Base-by-base conservation (phyloP, 805 yeast species). In the Ogataea paraovalis region DNA sequence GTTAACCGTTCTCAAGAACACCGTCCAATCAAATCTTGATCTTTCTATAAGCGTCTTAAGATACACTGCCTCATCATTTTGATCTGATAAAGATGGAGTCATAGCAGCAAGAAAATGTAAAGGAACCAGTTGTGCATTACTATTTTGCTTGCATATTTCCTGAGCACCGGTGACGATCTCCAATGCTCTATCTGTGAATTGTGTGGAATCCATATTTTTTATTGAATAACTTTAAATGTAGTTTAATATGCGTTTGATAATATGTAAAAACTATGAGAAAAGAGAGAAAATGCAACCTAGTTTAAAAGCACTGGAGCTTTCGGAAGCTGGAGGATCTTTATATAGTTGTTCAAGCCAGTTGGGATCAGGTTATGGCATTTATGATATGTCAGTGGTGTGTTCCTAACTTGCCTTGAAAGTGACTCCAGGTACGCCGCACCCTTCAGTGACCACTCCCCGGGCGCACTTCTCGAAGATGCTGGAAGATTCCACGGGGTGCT, bases 101-200 rank as follows among this genome's bases (percentile, higher is more conserved):
- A 92, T 85, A 20, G 98, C 97, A 16, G 96, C 97, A 53, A 92
- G 72, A 47, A 94, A 67, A 68, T 94, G 99, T 47, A 91, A 66
- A n/a, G 99, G 99, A 45, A 79, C 72, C 47, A 94, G 72, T 64
- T 87, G 92, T 8, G 92, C 74, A 68, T 94, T 90, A 43, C 85
- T 76, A 61, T 88, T 89, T 55, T 89, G 95, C 60, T 81, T 78
- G 38, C 97, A 96, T 51, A 94, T 69, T 62, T 85, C 80, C 49
- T 82, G 80, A 46, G 98, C 96, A 59, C 80, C 75, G 57, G 87
- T 85, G 43, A 94, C 75, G 51, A 92, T 79, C 46, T 78, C 82
- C 59, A 89, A 79, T 39, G 97, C 98, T 66, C 94, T 87, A 66
- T 94, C 98, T 52, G 99, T 94, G 57, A 88, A 87, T 75, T 88